Percentiles rank a stretch among this genome's conserved stretches.
These are phyloP conservation scores for Citrus unshiu DNA, from an alignment of 345 rosid genomes.

Conservation along the genomic window DNA sequence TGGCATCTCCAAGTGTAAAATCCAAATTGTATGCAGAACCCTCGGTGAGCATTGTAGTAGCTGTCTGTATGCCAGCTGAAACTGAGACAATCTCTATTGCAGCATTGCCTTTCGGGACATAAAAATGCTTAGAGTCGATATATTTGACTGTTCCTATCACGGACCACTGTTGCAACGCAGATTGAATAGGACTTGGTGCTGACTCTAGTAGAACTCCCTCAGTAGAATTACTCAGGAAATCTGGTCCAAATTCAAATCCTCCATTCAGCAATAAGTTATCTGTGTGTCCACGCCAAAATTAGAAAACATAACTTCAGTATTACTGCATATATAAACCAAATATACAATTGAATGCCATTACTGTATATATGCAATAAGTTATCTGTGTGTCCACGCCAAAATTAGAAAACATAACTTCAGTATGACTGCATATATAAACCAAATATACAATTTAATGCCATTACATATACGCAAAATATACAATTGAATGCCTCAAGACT, in stretches of 20 bases:
- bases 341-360: too few species aligned
- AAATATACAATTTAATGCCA: too few species aligned
- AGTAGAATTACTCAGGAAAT: slow-evolving; percentile 41
- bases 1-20: slow-evolving; percentile 56
- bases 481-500: too few species aligned
- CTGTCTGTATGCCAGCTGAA: slow-evolving; percentile 44
- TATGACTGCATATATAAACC: too few species aligned
- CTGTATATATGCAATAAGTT: slow-evolving; percentile 25
- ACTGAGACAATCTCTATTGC: slow-evolving; percentile 49
- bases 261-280: slow-evolving; percentile 49
- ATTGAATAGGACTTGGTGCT: slow-evolving; percentile 41
- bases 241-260: slow-evolving; percentile 64
- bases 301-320: background rate
- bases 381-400: slow-evolving; percentile 18
- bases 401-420: too few species aligned
- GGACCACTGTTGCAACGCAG: slow-evolving; percentile 46
- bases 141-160: slow-evolving; percentile 51
- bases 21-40: slow-evolving; percentile 41
- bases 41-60: slow-evolving; percentile 20
- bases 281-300: background rate
- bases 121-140: slow-evolving; percentile 48
- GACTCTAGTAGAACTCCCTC: slow-evolving; percentile 44
- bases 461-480: too few species aligned
- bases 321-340: too few species aligned
- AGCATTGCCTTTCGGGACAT: slow-evolving; percentile 55